Evolutionary conservation across 2,329 filamentous ascomycete species (phyloP).

Genomic region (Aspergillus ibericus): DNA sequence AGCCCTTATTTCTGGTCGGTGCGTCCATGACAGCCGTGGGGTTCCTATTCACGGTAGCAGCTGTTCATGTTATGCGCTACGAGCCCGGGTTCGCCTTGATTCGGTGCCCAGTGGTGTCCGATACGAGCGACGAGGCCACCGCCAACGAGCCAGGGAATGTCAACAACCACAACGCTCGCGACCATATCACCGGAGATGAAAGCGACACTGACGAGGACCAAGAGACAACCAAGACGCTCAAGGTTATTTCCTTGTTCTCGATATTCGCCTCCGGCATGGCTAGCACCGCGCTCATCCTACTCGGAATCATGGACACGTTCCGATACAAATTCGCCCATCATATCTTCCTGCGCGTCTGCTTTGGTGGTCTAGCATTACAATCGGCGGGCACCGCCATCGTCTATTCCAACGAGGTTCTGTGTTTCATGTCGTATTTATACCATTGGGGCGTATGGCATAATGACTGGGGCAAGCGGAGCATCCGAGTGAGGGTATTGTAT

Average conservation of each 20-base stretch:
- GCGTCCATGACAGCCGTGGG: conserved; percentile 22
- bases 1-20: conserved; percentile 23
- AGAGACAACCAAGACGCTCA: conserved; percentile 17
- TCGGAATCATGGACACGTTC: conserved; percentile 25
- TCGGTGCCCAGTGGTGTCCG: background rate
- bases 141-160: background rate
- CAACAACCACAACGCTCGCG: background rate
- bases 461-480: conserved; percentile 14
- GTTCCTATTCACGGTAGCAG: conserved; percentile 20
- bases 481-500: conserved; percentile 20
- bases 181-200: background rate
- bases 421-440: conserved; percentile 16
- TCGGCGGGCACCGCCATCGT: conserved; percentile 23
- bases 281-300: conserved; percentile 17
- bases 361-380: conserved; percentile 21
- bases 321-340: conserved; percentile 21
- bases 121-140: background rate
- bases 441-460: conserved; percentile 17
- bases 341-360: conserved; percentile 21
- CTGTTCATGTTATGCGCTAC: conserved; percentile 24
- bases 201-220: conserved; percentile 11
- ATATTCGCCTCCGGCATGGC: conserved; percentile 20
- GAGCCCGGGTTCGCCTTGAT: conserved; percentile 22
- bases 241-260: conserved; percentile 20
- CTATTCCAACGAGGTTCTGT: conserved; percentile 22